phyloP scores from a whole-genome alignment of 345 rosid genomes.

The Excoecaria cochinchinensis region DNA sequence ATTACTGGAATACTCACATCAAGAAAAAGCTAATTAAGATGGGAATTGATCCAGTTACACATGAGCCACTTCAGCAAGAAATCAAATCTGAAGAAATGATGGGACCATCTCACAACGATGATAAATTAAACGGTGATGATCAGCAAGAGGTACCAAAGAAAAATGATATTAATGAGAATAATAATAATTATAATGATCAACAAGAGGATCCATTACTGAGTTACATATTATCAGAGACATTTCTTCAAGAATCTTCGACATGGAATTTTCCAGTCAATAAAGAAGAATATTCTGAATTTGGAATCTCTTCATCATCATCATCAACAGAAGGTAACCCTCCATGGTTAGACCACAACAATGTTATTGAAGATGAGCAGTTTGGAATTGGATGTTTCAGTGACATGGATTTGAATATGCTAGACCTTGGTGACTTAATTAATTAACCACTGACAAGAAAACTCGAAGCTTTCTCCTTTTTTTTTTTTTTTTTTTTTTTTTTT shows the following conservation, averaged over 20 bases:
- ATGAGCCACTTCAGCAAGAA: slow-evolving; percentile 35
- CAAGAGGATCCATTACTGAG: slow-evolving; percentile 25
- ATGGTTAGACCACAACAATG: slow-evolving; percentile 43
- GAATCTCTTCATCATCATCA: slow-evolving; percentile 29
- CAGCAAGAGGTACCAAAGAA: not conserved
- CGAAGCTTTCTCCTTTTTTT: not conserved
- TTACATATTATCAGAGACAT: slow-evolving; percentile 34
- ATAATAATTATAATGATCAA: not conserved
- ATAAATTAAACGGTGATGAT: not conserved
- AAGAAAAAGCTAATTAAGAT: slow-evolving; percentile 73
- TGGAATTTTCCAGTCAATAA: slow-evolving; percentile 41
- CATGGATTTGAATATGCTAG: slow-evolving; percentile 27
- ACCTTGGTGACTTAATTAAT: slow-evolving; percentile 18
- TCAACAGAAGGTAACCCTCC: slow-evolving; percentile 40
- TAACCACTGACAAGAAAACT: slow-evolving; percentile 23
- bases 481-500: not conserved
- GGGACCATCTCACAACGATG: not conserved
- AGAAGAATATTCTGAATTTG: slow-evolving; percentile 35
- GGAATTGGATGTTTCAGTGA: slow-evolving; percentile 45
- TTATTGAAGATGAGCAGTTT: slow-evolving; percentile 37
- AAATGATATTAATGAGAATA: no score
- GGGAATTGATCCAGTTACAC: slow-evolving; percentile 79
- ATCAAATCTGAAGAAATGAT: slow-evolving; percentile 5
- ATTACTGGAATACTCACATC: slow-evolving; percentile 82
- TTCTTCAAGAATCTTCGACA: slow-evolving; percentile 38